Percentiles rank a stretch among this genome's conserved stretches.
These are phyloP conservation scores for Sechiopsis laciniata DNA, from an alignment of 306 rosid genomes.

Conservation along the genomic window DNA sequence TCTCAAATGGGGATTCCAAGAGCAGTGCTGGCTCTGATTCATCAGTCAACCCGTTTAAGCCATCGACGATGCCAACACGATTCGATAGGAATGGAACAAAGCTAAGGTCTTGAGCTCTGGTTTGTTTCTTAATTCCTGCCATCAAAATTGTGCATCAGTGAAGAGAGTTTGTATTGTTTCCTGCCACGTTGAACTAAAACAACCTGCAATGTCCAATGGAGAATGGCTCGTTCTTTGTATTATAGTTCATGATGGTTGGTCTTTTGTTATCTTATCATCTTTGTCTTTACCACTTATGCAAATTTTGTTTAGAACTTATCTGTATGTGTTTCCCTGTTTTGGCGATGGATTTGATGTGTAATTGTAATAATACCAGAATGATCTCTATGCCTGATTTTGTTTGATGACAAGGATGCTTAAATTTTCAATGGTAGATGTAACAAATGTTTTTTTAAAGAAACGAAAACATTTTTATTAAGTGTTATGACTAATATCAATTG, in stretches of 20 bases:
- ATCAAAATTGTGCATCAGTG: slow-evolving; percentile 15
- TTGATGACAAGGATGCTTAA: background rate
- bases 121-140: no score
- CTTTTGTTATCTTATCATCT: slow-evolving; percentile 6
- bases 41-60: slow-evolving; percentile 56
- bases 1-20: slow-evolving; percentile 68
- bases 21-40: slow-evolving; percentile 72
- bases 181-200: background rate
- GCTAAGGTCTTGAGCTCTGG: slow-evolving; percentile 31
- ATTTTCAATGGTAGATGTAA: background rate
- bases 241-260: slow-evolving; percentile 2
- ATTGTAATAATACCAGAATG: slow-evolving; percentile 1
- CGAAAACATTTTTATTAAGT: no score
- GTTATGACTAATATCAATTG: no score
- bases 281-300: slow-evolving; percentile 16
- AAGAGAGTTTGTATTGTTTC: slow-evolving; percentile 13
- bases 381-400: background rate
- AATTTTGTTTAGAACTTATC: slow-evolving; percentile 6
- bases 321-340: background rate
- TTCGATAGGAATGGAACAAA: slow-evolving; percentile 46
- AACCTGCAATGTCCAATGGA: background rate
- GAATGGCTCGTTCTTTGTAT: slow-evolving; percentile 17
- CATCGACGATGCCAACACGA: slow-evolving; percentile 44
- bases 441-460: no score
- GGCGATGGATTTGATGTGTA: background rate